A percentile compares a stretch with the other conserved stretches of the same genome.
phyloP scores from a whole-genome alignment of 1,284 basidiomycete genomes.

The Garcileccinum viscosum region DNA sequence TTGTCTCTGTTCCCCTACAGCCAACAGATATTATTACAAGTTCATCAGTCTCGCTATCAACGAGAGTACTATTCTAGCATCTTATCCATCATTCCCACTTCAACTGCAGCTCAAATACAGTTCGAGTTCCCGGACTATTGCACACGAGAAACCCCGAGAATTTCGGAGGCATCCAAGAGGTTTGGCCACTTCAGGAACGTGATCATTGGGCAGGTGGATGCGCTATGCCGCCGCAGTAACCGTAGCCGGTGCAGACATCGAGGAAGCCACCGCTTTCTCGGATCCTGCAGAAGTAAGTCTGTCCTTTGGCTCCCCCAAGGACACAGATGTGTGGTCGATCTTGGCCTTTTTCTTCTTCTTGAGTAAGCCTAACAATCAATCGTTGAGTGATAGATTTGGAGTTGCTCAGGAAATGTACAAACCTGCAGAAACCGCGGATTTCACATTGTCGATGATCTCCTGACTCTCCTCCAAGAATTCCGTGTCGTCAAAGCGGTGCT shows the following conservation, averaged over 20 bases:
- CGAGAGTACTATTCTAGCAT: neutral
- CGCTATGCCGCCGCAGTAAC: slow-evolving; percentile 29
- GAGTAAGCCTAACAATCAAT: slow-evolving; percentile 56
- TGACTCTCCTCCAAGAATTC: slow-evolving; percentile 92
- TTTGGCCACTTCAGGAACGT: neutral
- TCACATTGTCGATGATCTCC: slow-evolving; percentile 92
- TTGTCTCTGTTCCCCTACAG: no score
- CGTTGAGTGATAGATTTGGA: slow-evolving; percentile 13
- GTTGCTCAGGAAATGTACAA: neutral
- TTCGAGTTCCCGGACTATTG: no score
- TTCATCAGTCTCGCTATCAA: no score
- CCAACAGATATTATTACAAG: no score
- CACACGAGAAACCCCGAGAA: no score
- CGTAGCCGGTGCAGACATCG: slow-evolving; percentile 10
- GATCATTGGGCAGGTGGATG: neutral
- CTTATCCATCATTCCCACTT: neutral
- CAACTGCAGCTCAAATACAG: neutral
- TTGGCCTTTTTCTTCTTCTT: slow-evolving; percentile 91
- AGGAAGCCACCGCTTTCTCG: slow-evolving; percentile 6
- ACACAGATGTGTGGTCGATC: slow-evolving; percentile 37
- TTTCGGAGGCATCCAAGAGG: neutral
- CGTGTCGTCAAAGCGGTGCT: slow-evolving; percentile 90
- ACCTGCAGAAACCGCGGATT: slow-evolving; percentile 89
- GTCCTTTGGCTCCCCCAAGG: slow-evolving; percentile 18
- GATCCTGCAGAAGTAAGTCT: slow-evolving; percentile 4